Evolutionary conservation across 305 asterid species (phyloP).

Genomic region (Fraxinus ornus): DNA sequence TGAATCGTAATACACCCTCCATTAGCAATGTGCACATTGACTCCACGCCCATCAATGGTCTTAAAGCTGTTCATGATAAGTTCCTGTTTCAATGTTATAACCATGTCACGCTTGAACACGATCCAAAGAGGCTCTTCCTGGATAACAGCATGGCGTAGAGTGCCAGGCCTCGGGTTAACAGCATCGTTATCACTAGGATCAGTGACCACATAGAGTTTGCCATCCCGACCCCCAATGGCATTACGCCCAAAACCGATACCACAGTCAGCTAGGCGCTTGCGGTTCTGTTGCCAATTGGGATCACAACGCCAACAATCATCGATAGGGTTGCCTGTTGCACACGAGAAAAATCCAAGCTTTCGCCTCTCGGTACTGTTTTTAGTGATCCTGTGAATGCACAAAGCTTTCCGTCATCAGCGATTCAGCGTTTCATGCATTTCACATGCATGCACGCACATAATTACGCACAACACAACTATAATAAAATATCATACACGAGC

Average conservation of each 20-base stretch:
- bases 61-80: conserved; percentile 92
- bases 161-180: conserved; percentile 76
- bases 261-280: conserved; percentile 81
- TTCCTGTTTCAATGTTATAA: conserved; percentile 77
- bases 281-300: conserved; percentile 65
- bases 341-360: conserved; percentile 70
- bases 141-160: conserved; percentile 86
- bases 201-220: conserved; percentile 65
- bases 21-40: conserved; percentile 83
- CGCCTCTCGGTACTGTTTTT: conserved; percentile 81
- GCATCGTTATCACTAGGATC: conserved; percentile 71
- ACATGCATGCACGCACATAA: neutral
- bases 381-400: conserved; percentile 56
- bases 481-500: neutral
- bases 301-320: conserved; percentile 99
- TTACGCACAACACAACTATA: neutral
- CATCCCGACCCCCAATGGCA: conserved; percentile 92
- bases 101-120: conserved; percentile 85
- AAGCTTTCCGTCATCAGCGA: neutral
- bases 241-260: conserved; percentile 97
- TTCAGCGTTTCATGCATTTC: neutral
- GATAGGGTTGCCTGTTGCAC: conserved; percentile 91
- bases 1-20: conserved; percentile 87
- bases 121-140: conserved; percentile 92
- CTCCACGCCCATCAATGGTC: conserved; percentile 98